Evolutionary conservation across 805 yeast species (phyloP).

Genomic region (Yarrowia hollandica): DNA sequence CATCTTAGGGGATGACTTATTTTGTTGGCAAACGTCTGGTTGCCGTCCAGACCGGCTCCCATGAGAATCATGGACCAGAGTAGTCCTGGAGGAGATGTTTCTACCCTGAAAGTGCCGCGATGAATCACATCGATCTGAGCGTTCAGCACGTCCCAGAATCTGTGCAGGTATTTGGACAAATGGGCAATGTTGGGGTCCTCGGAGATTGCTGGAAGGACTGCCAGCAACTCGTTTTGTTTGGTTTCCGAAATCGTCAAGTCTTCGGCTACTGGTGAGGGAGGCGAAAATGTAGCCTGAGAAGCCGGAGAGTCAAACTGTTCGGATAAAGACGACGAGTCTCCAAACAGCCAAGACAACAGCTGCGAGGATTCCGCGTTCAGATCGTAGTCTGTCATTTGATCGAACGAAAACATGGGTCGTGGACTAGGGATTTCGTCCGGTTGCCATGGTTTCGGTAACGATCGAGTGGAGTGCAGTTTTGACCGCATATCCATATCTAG

Average conservation of each 20-base stretch:
- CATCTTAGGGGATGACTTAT: constrained; percentile 65
- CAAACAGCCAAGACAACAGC: constrained; percentile 43
- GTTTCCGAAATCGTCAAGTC: constrained; percentile 42
- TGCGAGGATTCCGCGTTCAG: constrained; percentile 33
- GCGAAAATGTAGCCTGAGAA: constrained; percentile 44
- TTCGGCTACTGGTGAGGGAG: constrained; percentile 43
- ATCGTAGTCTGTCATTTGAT: constrained; percentile 4
- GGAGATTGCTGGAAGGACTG: constrained; percentile 37
- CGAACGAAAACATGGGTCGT: constrained; percentile 1
- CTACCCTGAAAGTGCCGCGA: constrained; percentile 56
- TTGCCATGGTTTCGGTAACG: constrained; percentile 15
- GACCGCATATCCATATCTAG: constrained; percentile 20
- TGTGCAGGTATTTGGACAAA: constrained; percentile 37
- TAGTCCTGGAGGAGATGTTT: constrained; percentile 50
- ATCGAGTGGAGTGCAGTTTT: neutral
- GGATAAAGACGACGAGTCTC: constrained; percentile 40
- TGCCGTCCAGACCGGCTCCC: constrained; percentile 51
- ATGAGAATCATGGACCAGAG: constrained; percentile 56
- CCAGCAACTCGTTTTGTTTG: constrained; percentile 36
- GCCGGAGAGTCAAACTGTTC: constrained; percentile 43
- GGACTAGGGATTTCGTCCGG: constrained; percentile 16
- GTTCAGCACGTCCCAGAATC: constrained; percentile 61
- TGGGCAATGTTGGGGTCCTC: constrained; percentile 29
- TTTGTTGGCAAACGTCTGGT: constrained; percentile 45
- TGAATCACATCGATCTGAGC: constrained; percentile 62